These are phyloP conservation scores for Acanthamoeba pearcei DNA, from an alignment of 208 protist species.

Conservation along the genomic window DNA sequence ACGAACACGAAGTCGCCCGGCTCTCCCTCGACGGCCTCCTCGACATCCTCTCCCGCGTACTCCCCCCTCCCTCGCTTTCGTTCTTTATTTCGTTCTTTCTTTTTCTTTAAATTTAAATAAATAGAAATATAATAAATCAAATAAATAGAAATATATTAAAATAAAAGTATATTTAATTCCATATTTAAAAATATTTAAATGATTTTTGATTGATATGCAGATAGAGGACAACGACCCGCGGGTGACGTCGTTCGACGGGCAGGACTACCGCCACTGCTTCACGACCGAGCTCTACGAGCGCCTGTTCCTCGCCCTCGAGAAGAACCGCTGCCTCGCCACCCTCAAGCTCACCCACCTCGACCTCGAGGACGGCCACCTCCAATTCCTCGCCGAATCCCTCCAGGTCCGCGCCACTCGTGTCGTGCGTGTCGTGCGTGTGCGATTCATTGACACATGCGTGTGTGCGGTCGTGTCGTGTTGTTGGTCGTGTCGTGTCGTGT, in stretches of 20 bases:
- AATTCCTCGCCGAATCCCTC: constrained; percentile 24
- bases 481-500: too few relatives aligned
- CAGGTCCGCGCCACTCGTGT: background rate
- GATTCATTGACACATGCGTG: background rate
- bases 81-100: background rate
- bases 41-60: background rate
- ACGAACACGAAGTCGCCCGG: constrained; percentile 2
- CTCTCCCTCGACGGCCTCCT: constrained; percentile 8
- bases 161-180: too few relatives aligned
- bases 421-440: background rate
- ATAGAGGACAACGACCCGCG: constrained; percentile 25
- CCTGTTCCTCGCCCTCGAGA: constrained; percentile 32
- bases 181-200: background rate
- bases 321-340: constrained; percentile 13
- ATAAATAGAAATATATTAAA: too few relatives aligned
- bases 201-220: background rate
- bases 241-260: constrained; percentile 29
- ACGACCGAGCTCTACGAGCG: constrained; percentile 60
- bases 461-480: too few relatives aligned
- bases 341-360: constrained; percentile 52
- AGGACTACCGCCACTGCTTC: constrained; percentile 34
- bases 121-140: too few relatives aligned
- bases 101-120: too few relatives aligned
- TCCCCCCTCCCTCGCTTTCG: background rate
- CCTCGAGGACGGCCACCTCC: constrained; percentile 36